phyloP scores from a whole-genome alignment of 495 filamentous ascomycete genomes.

The Trichoderma virens region DNA sequence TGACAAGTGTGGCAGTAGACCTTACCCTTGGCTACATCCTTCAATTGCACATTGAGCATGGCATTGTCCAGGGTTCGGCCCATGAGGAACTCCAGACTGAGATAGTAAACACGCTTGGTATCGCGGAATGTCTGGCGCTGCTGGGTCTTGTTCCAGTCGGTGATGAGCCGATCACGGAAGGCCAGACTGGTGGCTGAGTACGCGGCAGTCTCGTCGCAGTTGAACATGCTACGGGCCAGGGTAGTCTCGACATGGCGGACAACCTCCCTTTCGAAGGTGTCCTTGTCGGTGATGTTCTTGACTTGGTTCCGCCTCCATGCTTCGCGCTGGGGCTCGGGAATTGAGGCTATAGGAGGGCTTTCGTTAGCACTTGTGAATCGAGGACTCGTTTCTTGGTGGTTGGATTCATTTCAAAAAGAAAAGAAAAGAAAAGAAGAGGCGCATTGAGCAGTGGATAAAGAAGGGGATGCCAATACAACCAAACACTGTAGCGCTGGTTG shows the following conservation, averaged over 20 bases:
- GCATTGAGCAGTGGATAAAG: background rate
- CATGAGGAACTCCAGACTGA: slow-evolving; percentile 97
- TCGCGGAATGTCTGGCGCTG: slow-evolving; percentile 87
- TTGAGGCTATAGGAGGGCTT: slow-evolving; percentile 40
- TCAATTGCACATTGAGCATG: slow-evolving; percentile 90
- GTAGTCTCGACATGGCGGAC: slow-evolving; percentile 96
- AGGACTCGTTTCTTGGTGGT: background rate
- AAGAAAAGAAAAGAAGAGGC: background rate
- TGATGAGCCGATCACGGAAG: slow-evolving; percentile 84
- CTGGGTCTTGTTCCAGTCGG: slow-evolving; percentile 96
- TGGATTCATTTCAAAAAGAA: background rate
- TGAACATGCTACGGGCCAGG: slow-evolving; percentile 90
- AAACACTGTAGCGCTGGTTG: background rate
- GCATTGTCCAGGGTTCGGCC: slow-evolving; percentile 94
- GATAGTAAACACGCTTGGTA: slow-evolving; percentile 90
- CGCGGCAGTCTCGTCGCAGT: slow-evolving; percentile 92
- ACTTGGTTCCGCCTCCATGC: slow-evolving; percentile 77
- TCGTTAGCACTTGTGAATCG: slow-evolving; percentile 20
- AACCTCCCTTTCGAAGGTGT: slow-evolving; percentile 62
- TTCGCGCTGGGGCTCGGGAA: slow-evolving; percentile 81
- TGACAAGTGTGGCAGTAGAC: background rate
- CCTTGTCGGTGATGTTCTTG: slow-evolving; percentile 63
- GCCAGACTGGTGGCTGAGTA: slow-evolving; percentile 87
- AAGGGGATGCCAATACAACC: background rate
- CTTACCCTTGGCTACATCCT: slow-evolving; percentile 71